A percentile compares a stretch with the other conserved stretches of the same genome.
Conservation (phyloP, 345 rosid species). For the Alliaria petiolata region DNA sequence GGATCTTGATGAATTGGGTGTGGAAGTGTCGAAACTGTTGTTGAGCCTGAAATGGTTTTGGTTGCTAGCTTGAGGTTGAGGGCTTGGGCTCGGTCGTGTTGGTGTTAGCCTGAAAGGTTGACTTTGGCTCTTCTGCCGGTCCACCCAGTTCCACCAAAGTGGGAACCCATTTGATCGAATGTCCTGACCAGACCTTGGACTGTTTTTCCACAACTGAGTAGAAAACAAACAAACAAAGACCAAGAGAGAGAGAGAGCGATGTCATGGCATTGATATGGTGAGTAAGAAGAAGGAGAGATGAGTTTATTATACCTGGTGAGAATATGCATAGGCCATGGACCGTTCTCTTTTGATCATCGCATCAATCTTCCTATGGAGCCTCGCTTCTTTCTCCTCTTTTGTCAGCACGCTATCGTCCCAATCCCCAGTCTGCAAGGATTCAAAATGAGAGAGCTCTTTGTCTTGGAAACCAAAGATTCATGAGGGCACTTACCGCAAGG, state of each 20-base stretch:
- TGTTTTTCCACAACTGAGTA: conserved; percentile 56
- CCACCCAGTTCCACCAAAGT: conserved; percentile 99
- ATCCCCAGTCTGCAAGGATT: conserved; percentile 51
- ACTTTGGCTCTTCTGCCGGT: conserved; percentile 50
- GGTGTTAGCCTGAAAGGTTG: conserved; percentile 31
- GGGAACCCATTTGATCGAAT: conserved; percentile 62
- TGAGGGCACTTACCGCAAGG: conserved; percentile 23
- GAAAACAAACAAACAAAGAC: background rate
- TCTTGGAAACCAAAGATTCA: background rate
- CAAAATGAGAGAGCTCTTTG: background rate
- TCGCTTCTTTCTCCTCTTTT: conserved; percentile 68
- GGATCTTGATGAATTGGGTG: conserved; percentile 79
- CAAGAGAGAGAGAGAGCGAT: background rate
- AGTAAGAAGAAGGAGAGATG: background rate
- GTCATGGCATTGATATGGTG: background rate
- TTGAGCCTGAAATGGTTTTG: conserved; percentile 44
- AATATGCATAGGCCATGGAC: conserved; percentile 86
- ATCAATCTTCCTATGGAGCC: conserved; percentile 73
- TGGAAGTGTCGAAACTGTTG: conserved; percentile 51
- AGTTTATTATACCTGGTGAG: conserved; percentile 59
- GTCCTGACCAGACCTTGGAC: conserved; percentile 54
- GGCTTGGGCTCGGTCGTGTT: conserved; percentile 45
- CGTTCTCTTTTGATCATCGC: conserved; percentile 84
- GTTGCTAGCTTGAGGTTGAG: conserved; percentile 40
- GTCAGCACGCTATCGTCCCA: conserved; percentile 89